These are phyloP conservation scores for Hirsutella thompsonii DNA, from an alignment of 2,329 filamentous ascomycete genomes.

Conservation along the genomic window DNA sequence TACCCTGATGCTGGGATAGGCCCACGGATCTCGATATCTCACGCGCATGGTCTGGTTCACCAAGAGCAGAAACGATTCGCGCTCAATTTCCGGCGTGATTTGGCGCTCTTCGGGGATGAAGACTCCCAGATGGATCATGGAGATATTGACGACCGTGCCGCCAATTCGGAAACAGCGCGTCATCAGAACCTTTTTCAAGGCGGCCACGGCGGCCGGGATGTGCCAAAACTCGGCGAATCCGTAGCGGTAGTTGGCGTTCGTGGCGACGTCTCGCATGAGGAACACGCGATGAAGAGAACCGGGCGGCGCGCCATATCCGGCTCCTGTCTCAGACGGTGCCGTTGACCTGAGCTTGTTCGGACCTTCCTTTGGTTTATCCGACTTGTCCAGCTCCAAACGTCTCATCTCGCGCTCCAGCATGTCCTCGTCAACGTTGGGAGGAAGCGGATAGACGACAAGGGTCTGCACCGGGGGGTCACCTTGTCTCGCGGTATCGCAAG, in stretches of 20 bases:
- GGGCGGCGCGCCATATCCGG: conserved; percentile 56
- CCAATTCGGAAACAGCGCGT: conserved; percentile 68
- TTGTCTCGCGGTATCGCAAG: conserved; percentile 35
- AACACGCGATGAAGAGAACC: conserved; percentile 67
- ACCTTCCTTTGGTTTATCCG: conserved; percentile 29
- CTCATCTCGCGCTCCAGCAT: conserved; percentile 59
- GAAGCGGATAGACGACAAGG: conserved; percentile 59
- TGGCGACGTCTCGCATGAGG: conserved; percentile 59
- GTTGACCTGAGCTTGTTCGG: conserved; percentile 45
- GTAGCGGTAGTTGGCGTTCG: conserved; percentile 64
- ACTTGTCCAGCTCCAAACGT: conserved; percentile 55
- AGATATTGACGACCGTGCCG: conserved; percentile 56
- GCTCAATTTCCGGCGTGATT: conserved; percentile 38
- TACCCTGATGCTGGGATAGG: conserved; percentile 53
- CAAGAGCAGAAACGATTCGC: conserved; percentile 56
- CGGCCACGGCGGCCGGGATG: conserved; percentile 62
- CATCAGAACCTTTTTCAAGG: conserved; percentile 57
- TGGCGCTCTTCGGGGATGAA: conserved; percentile 62
- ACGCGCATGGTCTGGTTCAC: conserved; percentile 55
- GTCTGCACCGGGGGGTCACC: conserved; percentile 57
- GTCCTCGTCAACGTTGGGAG: conserved; percentile 58
- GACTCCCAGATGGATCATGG: conserved; percentile 72
- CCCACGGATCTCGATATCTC: conserved; percentile 65
- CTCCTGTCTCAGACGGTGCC: conserved; percentile 38
- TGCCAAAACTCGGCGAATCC: conserved; percentile 77